Base-by-base conservation (phyloP, 2,329 filamentous ascomycete genomes). In the Aspergillus calidoustus region DNA sequence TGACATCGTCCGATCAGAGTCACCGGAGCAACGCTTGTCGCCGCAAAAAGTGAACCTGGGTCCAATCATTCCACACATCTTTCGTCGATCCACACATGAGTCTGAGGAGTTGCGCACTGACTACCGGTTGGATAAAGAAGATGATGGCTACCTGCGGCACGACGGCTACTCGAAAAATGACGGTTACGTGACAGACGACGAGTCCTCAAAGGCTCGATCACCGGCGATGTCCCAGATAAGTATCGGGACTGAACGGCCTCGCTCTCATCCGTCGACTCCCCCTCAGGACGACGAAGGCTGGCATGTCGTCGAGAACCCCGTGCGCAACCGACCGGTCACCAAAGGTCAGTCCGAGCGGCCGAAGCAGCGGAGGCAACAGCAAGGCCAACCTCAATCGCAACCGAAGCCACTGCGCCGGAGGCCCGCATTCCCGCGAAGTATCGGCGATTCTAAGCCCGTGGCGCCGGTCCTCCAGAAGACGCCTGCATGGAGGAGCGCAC, bases 141-240 rank as follows among this genome's bases (percentile, higher is more conserved):
- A 50, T 11, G 54, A 57, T 43, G 54, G 46, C 4, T 57, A 50
- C 13, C 13, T 41, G 15, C 34, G 34, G 34, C 34, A 41, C 34
- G 34, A 41, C 13, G 34, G 34, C 4, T 41, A 41, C 34, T 41
- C 34, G 17, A 69, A 71, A 4, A 74, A 78, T 44, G 64, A 66
- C 17, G 76, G 74, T 3, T 76, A 79, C 58, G 70, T 76, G 28
- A 74, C 71, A 4, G 76, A 79, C 30, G 65, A 68, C 19, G 76
- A 79, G 61, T 65, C 57, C 3, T 9, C 59, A 0, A 68, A 64
- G n/a, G 66, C 54, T 9, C 64, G 59, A 13, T 76, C 75, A 30
- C 71, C 74, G 3, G 64, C 70, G 3, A 61, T 71, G 23, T 76
- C 74, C 11, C 72, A 74, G 49, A 60, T 70, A 3, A 76, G 73